Base-by-base conservation (phyloP, 345 rosid species). In the Acer saccharum region DNA sequence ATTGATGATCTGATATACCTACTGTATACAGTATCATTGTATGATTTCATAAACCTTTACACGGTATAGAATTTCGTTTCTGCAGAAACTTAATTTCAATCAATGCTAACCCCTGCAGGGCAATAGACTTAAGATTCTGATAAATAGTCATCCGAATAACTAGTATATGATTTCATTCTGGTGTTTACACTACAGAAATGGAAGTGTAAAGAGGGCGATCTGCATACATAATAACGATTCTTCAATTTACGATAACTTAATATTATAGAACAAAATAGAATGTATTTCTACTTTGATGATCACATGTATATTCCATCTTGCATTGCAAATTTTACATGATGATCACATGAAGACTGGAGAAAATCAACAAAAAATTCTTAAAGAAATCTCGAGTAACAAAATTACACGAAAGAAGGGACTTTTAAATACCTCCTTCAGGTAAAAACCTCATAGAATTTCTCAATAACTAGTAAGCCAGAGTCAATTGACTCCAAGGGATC, bases 401-500 rank as follows among this genome's bases (percentile, higher is more conserved):
- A 68, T 67, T 57, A 69, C 66, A 0, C 39, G 39, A 35, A 63
- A 63, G 70, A 41, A 7, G 65, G 3, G 55, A n/a, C 20, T 60
- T 79, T 48, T 18, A 58, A 55, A 58, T 1, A 27, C 72, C 43
- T 62, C 72, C 11, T 20, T 95, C 90, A 95, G 73, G 84, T 85
- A 69, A 94, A 96, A 82, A 96, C 84, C 78, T 96, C 98, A n/a
- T 95, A 90, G 69, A 94, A 94, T 81, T 96, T 94, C 87, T 94
- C 98, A 1, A 87, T 84, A 64, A 96, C 88, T 4, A 96, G 92
- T 65, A 96, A 86, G 79, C 99, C 98, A 0, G 97, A 96, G 86
- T 94, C 98, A 2, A 96, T 92, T 1, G 98, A 94, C 79, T 96
- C 99, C 89, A 96, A 69, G 2, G 98, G 98, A 84, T 96, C 99